A percentile compares a stretch with the other conserved stretches of the same genome.
phyloP scores from a whole-genome alignment of 345 rosid genomes.

The Boechera retrofracta region DNA sequence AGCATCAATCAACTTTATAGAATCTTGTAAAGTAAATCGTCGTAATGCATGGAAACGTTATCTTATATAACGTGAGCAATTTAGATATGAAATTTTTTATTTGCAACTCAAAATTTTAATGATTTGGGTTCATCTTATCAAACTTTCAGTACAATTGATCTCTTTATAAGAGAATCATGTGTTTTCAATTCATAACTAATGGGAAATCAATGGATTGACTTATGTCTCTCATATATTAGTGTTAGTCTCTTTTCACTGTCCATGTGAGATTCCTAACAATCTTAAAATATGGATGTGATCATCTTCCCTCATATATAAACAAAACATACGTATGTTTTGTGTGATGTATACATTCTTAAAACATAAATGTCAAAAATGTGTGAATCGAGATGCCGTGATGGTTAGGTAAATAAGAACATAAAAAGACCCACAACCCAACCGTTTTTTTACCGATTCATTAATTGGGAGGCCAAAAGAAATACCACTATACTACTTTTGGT shows the following conservation, averaged over 20 bases:
- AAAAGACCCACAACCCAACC: slow-evolving; percentile 35
- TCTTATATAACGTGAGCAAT: neutral
- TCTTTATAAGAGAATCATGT: too few relatives aligned
- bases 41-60: neutral
- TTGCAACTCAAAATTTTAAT: neutral
- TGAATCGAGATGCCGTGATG: slow-evolving; percentile 35
- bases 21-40: neutral
- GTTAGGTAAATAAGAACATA: slow-evolving; percentile 35
- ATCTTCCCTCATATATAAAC: too few relatives aligned
- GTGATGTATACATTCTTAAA: neutral
- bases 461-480: slow-evolving; percentile 30
- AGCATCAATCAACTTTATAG: neutral
- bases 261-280: too few relatives aligned
- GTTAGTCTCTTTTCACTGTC: too few relatives aligned
- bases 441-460: slow-evolving; percentile 14
- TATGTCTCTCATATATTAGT: too few relatives aligned
- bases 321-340: too few relatives aligned
- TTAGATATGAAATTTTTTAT: too few relatives aligned
- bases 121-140: neutral
- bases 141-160: too few relatives aligned
- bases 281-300: too few relatives aligned
- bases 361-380: neutral
- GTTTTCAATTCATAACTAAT: too few relatives aligned
- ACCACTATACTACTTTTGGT: slow-evolving; percentile 12
- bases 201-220: too few relatives aligned